phyloP scores from a whole-genome alignment of 2,329 filamentous ascomycete species.

The Curvularia verruculosa region DNA sequence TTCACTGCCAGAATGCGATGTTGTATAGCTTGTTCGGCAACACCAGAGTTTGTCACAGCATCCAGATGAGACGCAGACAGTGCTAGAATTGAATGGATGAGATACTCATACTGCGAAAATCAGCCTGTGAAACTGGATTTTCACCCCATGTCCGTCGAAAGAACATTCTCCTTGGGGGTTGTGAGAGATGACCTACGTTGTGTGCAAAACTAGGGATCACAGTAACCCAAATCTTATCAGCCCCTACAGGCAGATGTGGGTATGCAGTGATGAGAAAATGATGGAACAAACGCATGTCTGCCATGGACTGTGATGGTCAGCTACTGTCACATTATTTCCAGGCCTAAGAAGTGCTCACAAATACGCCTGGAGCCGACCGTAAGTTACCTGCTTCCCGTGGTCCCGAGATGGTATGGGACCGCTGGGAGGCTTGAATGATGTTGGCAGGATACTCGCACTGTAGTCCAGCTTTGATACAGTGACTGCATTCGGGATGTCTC shows the following conservation, averaged over 20 bases:
- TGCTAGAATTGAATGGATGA: slow-evolving; percentile 74
- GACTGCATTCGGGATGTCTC: slow-evolving; percentile 66
- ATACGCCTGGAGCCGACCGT: slow-evolving; percentile 41
- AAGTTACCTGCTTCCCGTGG: slow-evolving; percentile 38
- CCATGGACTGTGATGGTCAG: slow-evolving; percentile 44
- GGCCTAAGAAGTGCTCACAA: slow-evolving; percentile 34
- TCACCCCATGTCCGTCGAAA: too few species aligned
- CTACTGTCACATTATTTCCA: slow-evolving; percentile 3
- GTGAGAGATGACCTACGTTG: slow-evolving; percentile 55
- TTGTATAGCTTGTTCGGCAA: slow-evolving; percentile 64
- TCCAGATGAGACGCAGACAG: slow-evolving; percentile 70
- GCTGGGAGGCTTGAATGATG: slow-evolving; percentile 41
- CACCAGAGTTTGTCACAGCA: slow-evolving; percentile 55
- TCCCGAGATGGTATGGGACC: slow-evolving; percentile 26
- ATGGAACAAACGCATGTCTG: slow-evolving; percentile 73
- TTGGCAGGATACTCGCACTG: slow-evolving; percentile 67
- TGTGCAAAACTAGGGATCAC: slow-evolving; percentile 71
- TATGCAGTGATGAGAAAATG: slow-evolving; percentile 68
- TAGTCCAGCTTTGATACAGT: slow-evolving; percentile 67
- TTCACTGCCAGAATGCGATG: slow-evolving; percentile 71
- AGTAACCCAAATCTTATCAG: slow-evolving; percentile 70
- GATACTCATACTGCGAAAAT: slow-evolving; percentile 62
- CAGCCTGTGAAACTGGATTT: slow-evolving; percentile 3
- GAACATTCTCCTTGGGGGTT: not conserved
- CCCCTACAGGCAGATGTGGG: slow-evolving; percentile 68